These are phyloP conservation scores for Colletotrichum shisoi DNA, from an alignment of 2,329 filamentous ascomycete species.

Conservation along the genomic window DNA sequence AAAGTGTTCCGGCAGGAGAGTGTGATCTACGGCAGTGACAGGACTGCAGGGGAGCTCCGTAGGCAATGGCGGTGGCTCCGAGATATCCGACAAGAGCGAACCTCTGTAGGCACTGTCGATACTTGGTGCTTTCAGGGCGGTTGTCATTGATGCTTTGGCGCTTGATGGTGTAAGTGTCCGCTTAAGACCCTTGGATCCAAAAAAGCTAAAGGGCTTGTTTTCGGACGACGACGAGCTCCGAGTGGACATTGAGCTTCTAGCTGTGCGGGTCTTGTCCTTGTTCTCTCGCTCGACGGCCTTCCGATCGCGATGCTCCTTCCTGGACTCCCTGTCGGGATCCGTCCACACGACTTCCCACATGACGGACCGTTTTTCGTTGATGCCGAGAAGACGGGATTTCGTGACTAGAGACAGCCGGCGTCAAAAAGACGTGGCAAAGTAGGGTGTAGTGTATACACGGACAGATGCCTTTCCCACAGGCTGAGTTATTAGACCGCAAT, in stretches of 20 bases:
- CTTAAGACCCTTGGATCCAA: slow-evolving; percentile 53
- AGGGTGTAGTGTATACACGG: slow-evolving; percentile 14
- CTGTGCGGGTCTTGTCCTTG: slow-evolving; percentile 46
- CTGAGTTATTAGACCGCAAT: slow-evolving; percentile 2
- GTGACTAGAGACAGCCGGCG: not conserved
- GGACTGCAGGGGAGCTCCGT: slow-evolving; percentile 21
- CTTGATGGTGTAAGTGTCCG: slow-evolving; percentile 44
- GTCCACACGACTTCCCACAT: slow-evolving; percentile 70
- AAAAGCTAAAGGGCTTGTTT: slow-evolving; percentile 54
- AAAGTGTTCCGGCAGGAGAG: slow-evolving; percentile 23
- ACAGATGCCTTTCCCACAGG: not conserved
- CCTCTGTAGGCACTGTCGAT: slow-evolving; percentile 33
- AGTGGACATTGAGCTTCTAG: slow-evolving; percentile 52
- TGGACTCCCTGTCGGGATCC: slow-evolving; percentile 61
- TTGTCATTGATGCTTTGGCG: slow-evolving; percentile 40
- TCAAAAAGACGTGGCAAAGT: not conserved
- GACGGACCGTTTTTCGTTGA: slow-evolving; percentile 27
- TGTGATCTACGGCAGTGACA: slow-evolving; percentile 17
- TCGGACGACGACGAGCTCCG: slow-evolving; percentile 55
- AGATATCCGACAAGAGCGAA: slow-evolving; percentile 31
- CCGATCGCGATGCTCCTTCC: slow-evolving; percentile 61
- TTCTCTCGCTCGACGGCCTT: slow-evolving; percentile 54
- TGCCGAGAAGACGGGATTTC: not conserved
- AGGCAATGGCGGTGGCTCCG: slow-evolving; percentile 21
- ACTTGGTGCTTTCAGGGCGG: slow-evolving; percentile 23